phyloP scores from a whole-genome alignment of 305 asterid genomes.

The Petunia hybrid region DNA sequence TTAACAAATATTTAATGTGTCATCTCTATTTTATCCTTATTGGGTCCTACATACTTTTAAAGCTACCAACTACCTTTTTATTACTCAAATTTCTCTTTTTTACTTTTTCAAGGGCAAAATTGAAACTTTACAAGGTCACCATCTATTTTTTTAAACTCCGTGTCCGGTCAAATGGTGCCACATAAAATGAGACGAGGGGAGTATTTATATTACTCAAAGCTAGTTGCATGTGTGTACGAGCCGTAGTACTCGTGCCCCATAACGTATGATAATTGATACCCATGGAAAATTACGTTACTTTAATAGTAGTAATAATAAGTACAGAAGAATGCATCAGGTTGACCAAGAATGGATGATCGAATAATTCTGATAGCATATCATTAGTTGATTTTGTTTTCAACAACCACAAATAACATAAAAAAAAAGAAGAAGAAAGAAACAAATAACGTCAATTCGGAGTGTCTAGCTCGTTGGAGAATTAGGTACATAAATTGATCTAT shows the following conservation, averaged over 20 bases:
- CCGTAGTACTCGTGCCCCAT: neutral
- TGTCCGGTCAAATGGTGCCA: too few species aligned
- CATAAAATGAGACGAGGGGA: too few species aligned
- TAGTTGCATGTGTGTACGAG: slow-evolving; percentile 10
- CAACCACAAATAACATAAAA: neutral
- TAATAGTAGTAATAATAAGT: neutral
- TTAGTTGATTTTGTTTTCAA: neutral
- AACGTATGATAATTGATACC: neutral
- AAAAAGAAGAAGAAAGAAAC: neutral
- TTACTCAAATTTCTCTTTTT: too few species aligned
- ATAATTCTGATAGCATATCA: neutral
- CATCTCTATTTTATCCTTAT: too few species aligned
- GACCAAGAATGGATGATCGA: neutral
- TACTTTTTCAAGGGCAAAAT: too few species aligned
- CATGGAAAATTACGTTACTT: neutral
- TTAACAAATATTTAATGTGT: too few species aligned
- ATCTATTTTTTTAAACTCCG: too few species aligned
- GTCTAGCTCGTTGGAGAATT: neutral
- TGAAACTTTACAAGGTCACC: too few species aligned
- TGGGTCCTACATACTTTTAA: too few species aligned
- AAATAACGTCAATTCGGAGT: neutral
- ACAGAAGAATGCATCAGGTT: neutral
- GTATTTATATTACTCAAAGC: neutral
- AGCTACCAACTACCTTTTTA: too few species aligned
- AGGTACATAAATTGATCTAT: slow-evolving; percentile 7